These are phyloP conservation scores for Sorghum bicolor DNA, from an alignment of 176 grass and related monocot genomes.

Conservation along the genomic window Sorghum_bicolor_NCBIv3 NC_012874.2:960001-960500, in stretches of 20 bases:
- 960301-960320: background rate
- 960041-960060: background rate
- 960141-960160: conserved; percentile 62
- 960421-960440: conserved; percentile 86
- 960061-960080: conserved; percentile 39
- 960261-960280: background rate
- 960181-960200: conserved; percentile 57
- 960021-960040: background rate
- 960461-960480: background rate
- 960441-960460: conserved; percentile 14
- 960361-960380: conserved; percentile 47
- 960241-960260: background rate
- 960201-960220: background rate
- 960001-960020: conserved; percentile 1
- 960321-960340: conserved; percentile 53
- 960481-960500: background rate
- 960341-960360: conserved; percentile 48
- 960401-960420: conserved; percentile 72
- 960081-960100: conserved; percentile 66
- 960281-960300: background rate
- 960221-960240: conserved; percentile 5
- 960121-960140: conserved; percentile 58
- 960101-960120: conserved; percentile 67
- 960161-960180: conserved; percentile 60
- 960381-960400: conserved; percentile 43